phyloP scores from a whole-genome alignment of 768 basidiomycete species.

The Collybia nuda region DNA sequence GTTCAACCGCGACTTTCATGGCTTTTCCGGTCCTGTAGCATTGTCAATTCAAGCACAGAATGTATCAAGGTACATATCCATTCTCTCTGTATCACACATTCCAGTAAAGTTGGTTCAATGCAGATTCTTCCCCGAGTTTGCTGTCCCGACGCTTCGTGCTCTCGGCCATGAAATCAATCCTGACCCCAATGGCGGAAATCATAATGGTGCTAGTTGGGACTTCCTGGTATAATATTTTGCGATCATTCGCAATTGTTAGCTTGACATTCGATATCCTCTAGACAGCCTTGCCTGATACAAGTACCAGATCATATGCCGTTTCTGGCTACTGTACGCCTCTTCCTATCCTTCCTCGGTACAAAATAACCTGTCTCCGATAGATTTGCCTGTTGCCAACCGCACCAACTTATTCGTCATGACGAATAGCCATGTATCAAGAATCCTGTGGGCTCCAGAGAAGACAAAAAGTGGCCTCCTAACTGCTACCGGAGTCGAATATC shows the following conservation, averaged over 20 bases:
- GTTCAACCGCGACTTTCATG: conserved; percentile 9
- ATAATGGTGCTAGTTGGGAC: conserved; percentile 13
- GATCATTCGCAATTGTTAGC: too few relatives aligned
- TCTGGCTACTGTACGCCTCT: conserved; percentile 10
- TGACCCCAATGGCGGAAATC: conserved; percentile 12
- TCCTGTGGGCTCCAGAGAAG: conserved; percentile 5
- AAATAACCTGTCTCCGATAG: background rate
- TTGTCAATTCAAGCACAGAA: conserved; percentile 11
- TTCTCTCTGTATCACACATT: background rate
- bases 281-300: conserved; percentile 10
- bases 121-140: conserved; percentile 8
- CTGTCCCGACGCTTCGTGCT: conserved; percentile 10
- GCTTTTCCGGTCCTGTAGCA: conserved; percentile 8
- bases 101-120: too few relatives aligned
- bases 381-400: conserved; percentile 10
- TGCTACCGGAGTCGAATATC: conserved; percentile 11
- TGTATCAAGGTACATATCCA: conserved; percentile 7
- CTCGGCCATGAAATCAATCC: conserved; percentile 10
- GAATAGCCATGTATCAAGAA: conserved; percentile 10
- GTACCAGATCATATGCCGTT: conserved; percentile 12
- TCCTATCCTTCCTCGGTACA: background rate
- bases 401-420: conserved; percentile 6
- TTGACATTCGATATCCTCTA: background rate
- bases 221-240: background rate
- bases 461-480: background rate